Evolutionary conservation across 2,329 filamentous ascomycete species (phyloP).

Genomic region (Neonectria coccinea): DNA sequence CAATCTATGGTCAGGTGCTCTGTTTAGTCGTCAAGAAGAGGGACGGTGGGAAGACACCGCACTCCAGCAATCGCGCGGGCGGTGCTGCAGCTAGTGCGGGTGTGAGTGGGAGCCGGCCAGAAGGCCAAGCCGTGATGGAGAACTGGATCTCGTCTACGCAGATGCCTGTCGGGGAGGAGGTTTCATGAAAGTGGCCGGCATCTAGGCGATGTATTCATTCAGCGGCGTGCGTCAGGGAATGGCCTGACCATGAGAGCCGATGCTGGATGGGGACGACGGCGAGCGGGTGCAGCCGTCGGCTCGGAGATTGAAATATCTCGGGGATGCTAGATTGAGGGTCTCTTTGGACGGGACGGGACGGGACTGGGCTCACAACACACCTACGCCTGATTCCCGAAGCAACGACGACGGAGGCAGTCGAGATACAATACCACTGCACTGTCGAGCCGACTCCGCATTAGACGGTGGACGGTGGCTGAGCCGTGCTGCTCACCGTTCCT

Average conservation of each 20-base stretch:
- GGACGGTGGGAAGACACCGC: constrained; percentile 63
- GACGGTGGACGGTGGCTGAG: constrained; percentile 14
- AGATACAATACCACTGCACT: background rate
- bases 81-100: constrained; percentile 47
- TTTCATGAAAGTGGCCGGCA: constrained; percentile 39
- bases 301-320: constrained; percentile 18
- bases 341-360: background rate
- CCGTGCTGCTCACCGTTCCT: constrained; percentile 1
- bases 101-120: constrained; percentile 43
- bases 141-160: constrained; percentile 89
- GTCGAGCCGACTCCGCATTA: background rate
- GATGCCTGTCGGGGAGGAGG: constrained; percentile 59
- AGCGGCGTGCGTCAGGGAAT: constrained; percentile 22
- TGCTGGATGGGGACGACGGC: constrained; percentile 4
- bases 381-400: constrained; percentile 16
- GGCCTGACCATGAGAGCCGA: constrained; percentile 15
- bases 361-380: constrained; percentile 13
- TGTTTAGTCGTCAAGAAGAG: constrained; percentile 89
- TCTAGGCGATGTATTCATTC: constrained; percentile 17
- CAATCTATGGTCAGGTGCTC: constrained; percentile 92
- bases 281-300: constrained; percentile 16
- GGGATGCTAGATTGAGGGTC: background rate
- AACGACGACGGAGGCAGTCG: constrained; percentile 5
- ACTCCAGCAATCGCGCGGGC: constrained; percentile 46
- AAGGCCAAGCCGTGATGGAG: constrained; percentile 80